Percentiles rank a stretch among this genome's conserved stretches.
Evolutionary conservation across 148 eudicot species (phyloP).

Genomic region (Rhododendron kiyosumense): DNA sequence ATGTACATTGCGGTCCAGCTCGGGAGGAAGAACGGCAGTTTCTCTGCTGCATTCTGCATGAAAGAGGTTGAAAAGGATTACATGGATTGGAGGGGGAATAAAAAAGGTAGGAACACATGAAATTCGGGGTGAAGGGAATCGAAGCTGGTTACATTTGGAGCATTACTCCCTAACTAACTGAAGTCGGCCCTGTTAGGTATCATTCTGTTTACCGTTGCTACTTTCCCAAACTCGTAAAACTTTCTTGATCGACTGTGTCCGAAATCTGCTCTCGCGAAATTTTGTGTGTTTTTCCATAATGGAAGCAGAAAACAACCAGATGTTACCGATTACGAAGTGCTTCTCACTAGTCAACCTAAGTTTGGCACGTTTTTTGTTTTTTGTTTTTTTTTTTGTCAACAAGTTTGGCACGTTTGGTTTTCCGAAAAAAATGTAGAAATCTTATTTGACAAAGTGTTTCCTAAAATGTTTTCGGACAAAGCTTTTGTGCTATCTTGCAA

Average conservation of each 20-base stretch:
- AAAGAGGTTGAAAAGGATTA: neutral
- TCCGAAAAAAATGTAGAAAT: neutral
- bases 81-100: neutral
- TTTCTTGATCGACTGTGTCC: neutral
- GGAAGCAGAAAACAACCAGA: neutral
- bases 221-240: neutral
- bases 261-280: no score
- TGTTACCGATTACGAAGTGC: neutral
- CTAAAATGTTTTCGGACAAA: neutral
- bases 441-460: neutral
- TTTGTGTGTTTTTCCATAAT: neutral
- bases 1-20: conserved; percentile 52
- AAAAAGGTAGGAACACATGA: neutral
- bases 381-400: no score
- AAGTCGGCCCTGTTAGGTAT: neutral
- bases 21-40: conserved; percentile 45
- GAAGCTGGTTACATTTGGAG: neutral
- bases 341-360: neutral
- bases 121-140: no score
- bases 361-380: neutral
- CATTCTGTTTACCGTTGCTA: neutral
- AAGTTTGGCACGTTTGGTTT: neutral
- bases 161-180: neutral
- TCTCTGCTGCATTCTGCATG: conserved; percentile 65
- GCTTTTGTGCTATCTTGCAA: neutral